Evolutionary conservation across 129 eudicot species (phyloP).

Genomic region (Solidago caesia): DNA sequence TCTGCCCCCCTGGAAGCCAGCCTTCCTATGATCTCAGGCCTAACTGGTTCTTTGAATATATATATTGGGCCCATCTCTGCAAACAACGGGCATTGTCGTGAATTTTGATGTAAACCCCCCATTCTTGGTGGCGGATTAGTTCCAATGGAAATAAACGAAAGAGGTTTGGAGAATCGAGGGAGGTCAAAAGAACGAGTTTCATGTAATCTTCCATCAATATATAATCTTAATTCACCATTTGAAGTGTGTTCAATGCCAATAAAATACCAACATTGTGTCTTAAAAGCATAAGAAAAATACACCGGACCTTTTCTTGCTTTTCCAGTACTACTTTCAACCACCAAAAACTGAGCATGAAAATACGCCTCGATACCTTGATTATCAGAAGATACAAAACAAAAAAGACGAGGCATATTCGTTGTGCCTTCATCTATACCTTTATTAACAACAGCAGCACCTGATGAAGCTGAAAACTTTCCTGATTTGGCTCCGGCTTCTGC

Average conservation of each 20-base stretch:
- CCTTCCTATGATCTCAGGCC: slow-evolving; percentile 73
- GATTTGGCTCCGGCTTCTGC: slow-evolving; percentile 78
- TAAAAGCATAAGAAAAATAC: slow-evolving; percentile 83
- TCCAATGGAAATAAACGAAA: slow-evolving; percentile 84
- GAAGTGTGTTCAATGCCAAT: slow-evolving; percentile 75
- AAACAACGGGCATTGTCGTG: slow-evolving; percentile 81
- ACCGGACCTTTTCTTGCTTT: slow-evolving; percentile 69
- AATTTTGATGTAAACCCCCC: slow-evolving; percentile 73
- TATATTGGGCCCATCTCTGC: slow-evolving; percentile 97
- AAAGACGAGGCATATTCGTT: slow-evolving; percentile 82
- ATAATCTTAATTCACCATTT: slow-evolving; percentile 68
- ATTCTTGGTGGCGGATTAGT: slow-evolving; percentile 80
- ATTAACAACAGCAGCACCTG: slow-evolving; percentile 73
- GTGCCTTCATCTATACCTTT: slow-evolving; percentile 80
- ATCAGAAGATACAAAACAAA: slow-evolving; percentile 92
- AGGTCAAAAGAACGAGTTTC: slow-evolving; percentile 74
- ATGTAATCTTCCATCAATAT: slow-evolving; percentile 68
- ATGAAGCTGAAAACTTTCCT: slow-evolving; percentile 63
- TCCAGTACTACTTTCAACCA: slow-evolving; percentile 75
- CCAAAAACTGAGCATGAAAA: slow-evolving; percentile 88
- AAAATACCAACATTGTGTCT: slow-evolving; percentile 91
- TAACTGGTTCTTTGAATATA: slow-evolving; percentile 82
- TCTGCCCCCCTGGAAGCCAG: slow-evolving; percentile 92
- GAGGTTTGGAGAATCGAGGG: slow-evolving; percentile 79
- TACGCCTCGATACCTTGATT: slow-evolving; percentile 93